phyloP scores from a whole-genome alignment of 768 basidiomycete genomes.

The Russula ochroleuca region DNA sequence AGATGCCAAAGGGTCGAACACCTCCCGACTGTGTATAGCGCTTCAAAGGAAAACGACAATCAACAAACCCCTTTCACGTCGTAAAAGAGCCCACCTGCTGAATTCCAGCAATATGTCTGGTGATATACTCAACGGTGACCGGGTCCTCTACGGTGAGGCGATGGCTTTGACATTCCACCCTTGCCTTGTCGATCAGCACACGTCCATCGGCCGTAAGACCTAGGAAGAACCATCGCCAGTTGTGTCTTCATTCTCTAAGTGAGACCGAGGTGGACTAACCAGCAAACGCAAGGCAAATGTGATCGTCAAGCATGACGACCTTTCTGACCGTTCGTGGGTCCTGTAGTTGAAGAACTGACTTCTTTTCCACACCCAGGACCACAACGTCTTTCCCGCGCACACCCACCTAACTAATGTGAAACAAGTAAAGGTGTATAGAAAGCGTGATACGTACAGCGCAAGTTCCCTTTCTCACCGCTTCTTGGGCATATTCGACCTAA shows the following conservation, averaged over 20 bases:
- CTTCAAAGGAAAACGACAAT: constrained; percentile 39
- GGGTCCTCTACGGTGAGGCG: constrained; percentile 97
- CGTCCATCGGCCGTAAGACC: constrained; percentile 97
- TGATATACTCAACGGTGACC: constrained; percentile 97
- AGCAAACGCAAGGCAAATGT: constrained; percentile 94
- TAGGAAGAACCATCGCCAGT: constrained; percentile 35
- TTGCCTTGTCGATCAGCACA: constrained; percentile 95
- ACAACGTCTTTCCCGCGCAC: constrained; percentile 93
- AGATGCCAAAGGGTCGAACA: constrained; percentile 96
- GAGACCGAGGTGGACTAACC: constrained; percentile 48
- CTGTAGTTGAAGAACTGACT: constrained; percentile 93
- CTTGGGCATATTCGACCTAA: constrained; percentile 98
- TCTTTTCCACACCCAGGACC: constrained; percentile 98
- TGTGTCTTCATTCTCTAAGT: constrained; percentile 12
- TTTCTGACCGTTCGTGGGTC: constrained; percentile 97
- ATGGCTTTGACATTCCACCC: constrained; percentile 96
- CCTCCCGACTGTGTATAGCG: constrained; percentile 98
- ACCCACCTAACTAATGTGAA: constrained; percentile 62
- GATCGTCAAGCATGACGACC: constrained; percentile 98
- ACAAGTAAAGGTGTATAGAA: background rate
- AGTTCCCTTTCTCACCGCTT: constrained; percentile 95
- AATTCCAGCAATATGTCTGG: constrained; percentile 96
- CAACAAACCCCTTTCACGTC: background rate
- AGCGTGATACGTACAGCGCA: constrained; percentile 67
- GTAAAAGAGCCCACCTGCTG: constrained; percentile 67